Evolutionary conservation across 2,329 filamentous ascomycete genomes (phyloP), one percentile per base, ranked within the genome.

Genomic region (Ophiostoma ips): DNA sequence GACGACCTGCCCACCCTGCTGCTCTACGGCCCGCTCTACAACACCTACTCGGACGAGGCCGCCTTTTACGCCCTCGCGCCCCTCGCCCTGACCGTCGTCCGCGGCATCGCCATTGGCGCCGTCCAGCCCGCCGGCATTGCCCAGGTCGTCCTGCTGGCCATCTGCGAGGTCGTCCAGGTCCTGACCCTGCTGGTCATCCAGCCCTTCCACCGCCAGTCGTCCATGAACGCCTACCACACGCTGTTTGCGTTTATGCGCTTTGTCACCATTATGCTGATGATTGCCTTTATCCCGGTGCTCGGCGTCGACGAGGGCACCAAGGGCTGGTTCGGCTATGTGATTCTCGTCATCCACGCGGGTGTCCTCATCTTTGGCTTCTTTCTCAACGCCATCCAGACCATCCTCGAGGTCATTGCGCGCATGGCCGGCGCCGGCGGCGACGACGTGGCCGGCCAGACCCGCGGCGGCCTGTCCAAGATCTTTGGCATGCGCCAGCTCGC

Each of bases 201-300:
- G 15, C 92, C 92, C 0, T 98, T 94, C 60, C 83, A 90, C 53
- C 81, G 82, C 2, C 81, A 89, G 19, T 96, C 92, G 0, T 95
- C 90, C 28, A 98, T 98, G 92, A 96, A 96, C 62, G 79, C 87
- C 10, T 95, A 95, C 58, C 89, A 96, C 59, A 86, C 84, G 2
- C 79, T 88, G 55, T 95, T 95, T 64, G 79, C 88, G 0, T 68
- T 75, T 2, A 70, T 94, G 13, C 81, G 92, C 33, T 81, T 95
- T 31, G 67, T 86, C 45, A 83, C 83, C 0, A 75, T 88, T 44
- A 69, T 90, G 50, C 68, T 90, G 50, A 87, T 85, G 71, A 77
- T 88, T 33, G 73, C 89, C 1, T 98, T 98, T 63, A 79, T 89
- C 12, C 87, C 90, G 1, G 83, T 84, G 1, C 73, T 98, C 3